These are phyloP conservation scores for Yamadazyma sp. DNA, from an alignment of 1,139 yeast genomes.

Conservation along the genomic window DNA sequence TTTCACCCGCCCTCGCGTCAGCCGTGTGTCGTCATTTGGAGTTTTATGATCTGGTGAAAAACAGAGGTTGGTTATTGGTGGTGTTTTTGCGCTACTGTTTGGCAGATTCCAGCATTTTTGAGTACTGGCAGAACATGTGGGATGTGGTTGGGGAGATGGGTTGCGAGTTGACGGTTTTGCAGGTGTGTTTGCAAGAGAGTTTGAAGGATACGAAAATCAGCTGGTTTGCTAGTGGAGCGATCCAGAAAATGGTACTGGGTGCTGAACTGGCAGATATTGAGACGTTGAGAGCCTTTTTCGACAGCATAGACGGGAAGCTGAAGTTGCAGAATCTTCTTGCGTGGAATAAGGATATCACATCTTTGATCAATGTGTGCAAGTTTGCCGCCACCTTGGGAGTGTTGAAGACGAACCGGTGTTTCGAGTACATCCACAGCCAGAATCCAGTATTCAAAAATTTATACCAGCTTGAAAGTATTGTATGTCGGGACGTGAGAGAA, in stretches of 20 bases:
- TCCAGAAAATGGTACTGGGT: neutral
- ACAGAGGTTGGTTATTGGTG: conserved; percentile 11
- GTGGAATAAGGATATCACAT: conserved; percentile 14
- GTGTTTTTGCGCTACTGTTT: conserved; percentile 7
- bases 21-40: conserved; percentile 1
- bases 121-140: conserved; percentile 12
- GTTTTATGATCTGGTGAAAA: neutral
- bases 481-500: conserved; percentile 6
- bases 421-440: conserved; percentile 13
- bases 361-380: conserved; percentile 9
- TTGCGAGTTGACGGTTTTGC: conserved; percentile 1
- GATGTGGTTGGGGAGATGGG: neutral
- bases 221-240: conserved; percentile 14
- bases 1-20: neutral
- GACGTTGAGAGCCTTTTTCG: neutral
- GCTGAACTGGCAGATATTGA: neutral
- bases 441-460: conserved; percentile 17
- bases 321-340: conserved; percentile 1
- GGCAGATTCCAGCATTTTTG: conserved; percentile 4
- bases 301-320: neutral
- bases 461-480: conserved; percentile 10
- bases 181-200: conserved; percentile 7
- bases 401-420: conserved; percentile 3
- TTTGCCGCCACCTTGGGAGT: neutral
- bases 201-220: conserved; percentile 9